Conservation (phyloP, 495 filamentous ascomycete species). For the Penicillium lagena region DNA sequence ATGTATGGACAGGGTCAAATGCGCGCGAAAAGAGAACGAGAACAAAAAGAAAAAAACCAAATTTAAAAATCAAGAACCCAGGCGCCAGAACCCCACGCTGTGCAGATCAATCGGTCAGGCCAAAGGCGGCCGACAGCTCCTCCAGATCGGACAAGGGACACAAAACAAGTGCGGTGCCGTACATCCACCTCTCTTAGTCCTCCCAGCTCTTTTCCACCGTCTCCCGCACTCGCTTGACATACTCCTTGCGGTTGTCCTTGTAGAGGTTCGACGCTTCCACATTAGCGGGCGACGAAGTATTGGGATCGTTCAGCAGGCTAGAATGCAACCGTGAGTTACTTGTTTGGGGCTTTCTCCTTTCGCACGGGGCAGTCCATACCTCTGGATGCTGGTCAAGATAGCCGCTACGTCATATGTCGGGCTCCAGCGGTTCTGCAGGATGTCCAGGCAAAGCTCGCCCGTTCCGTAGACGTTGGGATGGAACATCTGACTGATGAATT, state of each 20-base stretch:
- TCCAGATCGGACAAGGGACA: too few species aligned
- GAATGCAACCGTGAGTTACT: background rate
- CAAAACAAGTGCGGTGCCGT: too few species aligned
- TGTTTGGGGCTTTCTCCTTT: too few species aligned
- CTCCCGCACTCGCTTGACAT: slow-evolving; percentile 88
- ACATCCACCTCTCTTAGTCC: slow-evolving; percentile 41
- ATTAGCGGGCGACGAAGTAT: slow-evolving; percentile 94
- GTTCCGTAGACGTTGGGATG: slow-evolving; percentile 98
- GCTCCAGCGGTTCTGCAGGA: slow-evolving; percentile 97
- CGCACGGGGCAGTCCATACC: slow-evolving; percentile 39
- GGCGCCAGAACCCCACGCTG: slow-evolving; percentile 42
- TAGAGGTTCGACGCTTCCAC: slow-evolving; percentile 98
- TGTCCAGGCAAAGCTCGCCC: slow-evolving; percentile 93
- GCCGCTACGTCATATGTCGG: slow-evolving; percentile 98
- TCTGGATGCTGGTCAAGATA: slow-evolving; percentile 95
- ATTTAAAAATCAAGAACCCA: slow-evolving; percentile 19
- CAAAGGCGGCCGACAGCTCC: slow-evolving; percentile 6
- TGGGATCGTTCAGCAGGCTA: slow-evolving; percentile 96
- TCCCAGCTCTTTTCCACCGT: slow-evolving; percentile 99
- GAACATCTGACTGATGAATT: slow-evolving; percentile 99
- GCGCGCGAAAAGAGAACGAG: too few species aligned
- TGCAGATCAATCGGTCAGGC: slow-evolving; percentile 31
- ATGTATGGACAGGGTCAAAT: slow-evolving; percentile 5
- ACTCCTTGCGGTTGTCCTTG: slow-evolving; percentile 96
- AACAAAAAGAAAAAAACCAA: background rate